These are phyloP conservation scores for Hypoxylon lienhwacheense DNA, from an alignment of 495 filamentous ascomycete genomes.

Conservation along the genomic window DNA sequence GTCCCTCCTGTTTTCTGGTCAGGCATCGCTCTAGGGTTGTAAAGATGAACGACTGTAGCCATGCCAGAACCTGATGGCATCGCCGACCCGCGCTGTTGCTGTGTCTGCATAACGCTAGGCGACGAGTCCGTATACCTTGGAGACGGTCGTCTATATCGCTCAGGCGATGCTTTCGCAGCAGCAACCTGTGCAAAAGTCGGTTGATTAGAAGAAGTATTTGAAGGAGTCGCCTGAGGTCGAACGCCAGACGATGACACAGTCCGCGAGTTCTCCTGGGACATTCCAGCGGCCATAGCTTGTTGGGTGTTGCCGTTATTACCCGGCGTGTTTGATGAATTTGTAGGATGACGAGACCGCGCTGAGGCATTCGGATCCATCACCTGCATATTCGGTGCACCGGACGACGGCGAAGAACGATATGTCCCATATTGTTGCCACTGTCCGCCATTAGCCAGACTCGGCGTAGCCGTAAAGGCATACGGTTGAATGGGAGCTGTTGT, in stretches of 20 bases:
- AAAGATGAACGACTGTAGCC: constrained; percentile 48
- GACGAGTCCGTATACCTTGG: constrained; percentile 47
- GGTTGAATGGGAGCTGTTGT: constrained; percentile 71
- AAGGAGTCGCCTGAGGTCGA: constrained; percentile 40
- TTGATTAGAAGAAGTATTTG: constrained; percentile 39
- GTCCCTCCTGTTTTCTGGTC: constrained; percentile 38
- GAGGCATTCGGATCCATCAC: constrained; percentile 50
- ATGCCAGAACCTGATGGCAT: constrained; percentile 41
- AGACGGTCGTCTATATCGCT: constrained; percentile 57
- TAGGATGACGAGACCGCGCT: constrained; percentile 58
- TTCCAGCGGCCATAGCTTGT: constrained; percentile 9
- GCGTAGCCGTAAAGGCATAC: constrained; percentile 82
- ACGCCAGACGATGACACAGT: constrained; percentile 31
- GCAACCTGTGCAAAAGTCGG: constrained; percentile 42
- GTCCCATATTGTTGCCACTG: constrained; percentile 69
- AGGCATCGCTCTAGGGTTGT: constrained; percentile 38
- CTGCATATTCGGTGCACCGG: constrained; percentile 58
- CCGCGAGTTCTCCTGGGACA: constrained; percentile 32
- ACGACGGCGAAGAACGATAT: constrained; percentile 68
- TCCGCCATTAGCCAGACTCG: constrained; percentile 60
- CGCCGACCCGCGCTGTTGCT: constrained; percentile 39
- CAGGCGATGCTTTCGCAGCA: constrained; percentile 51
- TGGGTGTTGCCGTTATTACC: constrained; percentile 7
- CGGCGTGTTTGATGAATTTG: constrained; percentile 54
- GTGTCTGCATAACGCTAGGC: constrained; percentile 30